These are phyloP conservation scores for Agrocybe praecox DNA, from an alignment of 768 basidiomycete genomes.

Conservation along the genomic window DNA sequence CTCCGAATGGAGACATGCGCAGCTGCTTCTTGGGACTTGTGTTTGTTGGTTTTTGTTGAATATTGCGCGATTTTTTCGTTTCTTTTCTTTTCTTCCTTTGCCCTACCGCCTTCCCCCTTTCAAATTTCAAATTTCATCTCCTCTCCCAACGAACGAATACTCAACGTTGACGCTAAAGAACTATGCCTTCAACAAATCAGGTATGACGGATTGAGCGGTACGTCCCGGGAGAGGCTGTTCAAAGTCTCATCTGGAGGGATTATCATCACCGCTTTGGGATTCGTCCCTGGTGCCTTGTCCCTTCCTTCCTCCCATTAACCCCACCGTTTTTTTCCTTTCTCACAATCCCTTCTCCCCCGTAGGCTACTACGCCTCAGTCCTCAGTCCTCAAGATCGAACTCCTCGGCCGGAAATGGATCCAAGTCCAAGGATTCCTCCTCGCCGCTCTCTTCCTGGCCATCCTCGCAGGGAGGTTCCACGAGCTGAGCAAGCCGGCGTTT, in stretches of 20 bases:
- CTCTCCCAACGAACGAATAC: no score
- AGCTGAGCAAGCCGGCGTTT: slow-evolving; percentile 59
- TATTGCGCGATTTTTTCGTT: slow-evolving; percentile 48
- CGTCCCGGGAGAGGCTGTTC: slow-evolving; percentile 67
- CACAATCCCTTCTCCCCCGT: no score
- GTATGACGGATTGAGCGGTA: slow-evolving; percentile 57
- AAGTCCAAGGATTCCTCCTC: slow-evolving; percentile 73
- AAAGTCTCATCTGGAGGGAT: slow-evolving; percentile 68
- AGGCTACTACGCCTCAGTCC: slow-evolving; percentile 75
- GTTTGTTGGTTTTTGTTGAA: slow-evolving; percentile 78
- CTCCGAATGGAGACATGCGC: slow-evolving; percentile 70
- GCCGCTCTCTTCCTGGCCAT: slow-evolving; percentile 70
- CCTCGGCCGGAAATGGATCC: slow-evolving; percentile 75
- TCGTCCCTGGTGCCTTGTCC: slow-evolving; percentile 63
- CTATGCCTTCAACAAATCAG: slow-evolving; percentile 62
- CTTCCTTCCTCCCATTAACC: not conserved
- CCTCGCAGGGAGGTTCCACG: slow-evolving; percentile 65
- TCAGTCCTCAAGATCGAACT: slow-evolving; percentile 74
- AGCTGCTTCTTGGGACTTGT: slow-evolving; percentile 68
- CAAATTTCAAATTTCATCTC: no score
- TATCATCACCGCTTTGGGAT: slow-evolving; percentile 75
- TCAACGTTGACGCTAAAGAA: no score
- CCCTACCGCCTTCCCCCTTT: no score
- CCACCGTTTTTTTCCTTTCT: no score
- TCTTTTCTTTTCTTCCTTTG: no score